Percentiles rank a stretch among this genome's conserved stretches.
Conservation (phyloP, 495 filamentous ascomycete genomes). For the Clavariopsis aquatica region DNA sequence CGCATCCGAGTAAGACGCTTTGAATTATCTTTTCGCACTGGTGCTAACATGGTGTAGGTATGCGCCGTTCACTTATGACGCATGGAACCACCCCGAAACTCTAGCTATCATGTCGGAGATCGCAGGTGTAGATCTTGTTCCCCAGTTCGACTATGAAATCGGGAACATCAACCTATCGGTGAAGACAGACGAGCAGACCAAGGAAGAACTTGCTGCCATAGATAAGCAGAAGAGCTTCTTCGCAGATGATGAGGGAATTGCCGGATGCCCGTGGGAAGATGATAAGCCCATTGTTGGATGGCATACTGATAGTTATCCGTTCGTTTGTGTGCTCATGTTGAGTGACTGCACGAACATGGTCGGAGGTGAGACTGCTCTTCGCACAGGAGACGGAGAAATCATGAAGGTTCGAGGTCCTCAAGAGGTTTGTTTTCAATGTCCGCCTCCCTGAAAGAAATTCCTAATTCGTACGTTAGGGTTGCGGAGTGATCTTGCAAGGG, state of each 20-base stretch:
- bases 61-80: constrained; percentile 68
- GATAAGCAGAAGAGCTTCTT: constrained; percentile 45
- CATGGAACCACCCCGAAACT: constrained; percentile 67
- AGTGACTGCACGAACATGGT: constrained; percentile 70
- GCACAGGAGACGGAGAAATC: constrained; percentile 61
- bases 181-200: constrained; percentile 57
- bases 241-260: constrained; percentile 52
- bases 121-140: constrained; percentile 72
- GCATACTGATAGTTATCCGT: constrained; percentile 76
- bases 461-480: constrained; percentile 54
- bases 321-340: constrained; percentile 76
- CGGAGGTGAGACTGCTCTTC: constrained; percentile 70
- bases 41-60: constrained; percentile 45
- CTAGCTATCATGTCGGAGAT: constrained; percentile 67
- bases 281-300: constrained; percentile 69
- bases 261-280: constrained; percentile 59
- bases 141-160: constrained; percentile 72
- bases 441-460: not conserved
- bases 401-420: constrained; percentile 69
- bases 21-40: constrained; percentile 6
- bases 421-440: constrained; percentile 51
- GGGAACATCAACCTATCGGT: constrained; percentile 71
- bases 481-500: constrained; percentile 67
- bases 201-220: constrained; percentile 49
- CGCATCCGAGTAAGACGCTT: constrained; percentile 64